A percentile compares a stretch with the other conserved stretches of the same genome.
These are phyloP conservation scores for Hyaloperonospora brassicae DNA, from an alignment of 352 stramenopile genomes.

Conservation along the genomic window DNA sequence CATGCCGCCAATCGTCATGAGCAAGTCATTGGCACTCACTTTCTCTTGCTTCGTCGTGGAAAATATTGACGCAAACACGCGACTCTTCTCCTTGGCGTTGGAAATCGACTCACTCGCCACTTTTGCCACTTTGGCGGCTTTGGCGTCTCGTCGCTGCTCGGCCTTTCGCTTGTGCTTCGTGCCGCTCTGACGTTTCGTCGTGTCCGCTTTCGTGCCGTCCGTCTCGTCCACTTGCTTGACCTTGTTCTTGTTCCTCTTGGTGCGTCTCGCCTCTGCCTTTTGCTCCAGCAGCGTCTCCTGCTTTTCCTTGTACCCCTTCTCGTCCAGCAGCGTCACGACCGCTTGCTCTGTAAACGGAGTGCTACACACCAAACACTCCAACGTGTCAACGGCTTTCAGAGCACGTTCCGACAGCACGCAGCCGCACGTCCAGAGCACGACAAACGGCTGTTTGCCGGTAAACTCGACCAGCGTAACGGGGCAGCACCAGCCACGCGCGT, in stretches of 20 bases:
- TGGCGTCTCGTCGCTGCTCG: slow-evolving; percentile 16
- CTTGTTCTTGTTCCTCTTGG: slow-evolving; percentile 54
- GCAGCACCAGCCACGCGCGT: slow-evolving; percentile 33
- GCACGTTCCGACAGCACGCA: slow-evolving; percentile 86
- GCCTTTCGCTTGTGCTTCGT: slow-evolving; percentile 42
- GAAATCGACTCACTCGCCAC: slow-evolving; percentile 48
- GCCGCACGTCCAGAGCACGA: slow-evolving; percentile 71
- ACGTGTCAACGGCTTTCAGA: slow-evolving; percentile 71
- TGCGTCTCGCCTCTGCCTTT: slow-evolving; percentile 41
- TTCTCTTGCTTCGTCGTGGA: slow-evolving; percentile 59
- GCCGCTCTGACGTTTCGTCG: slow-evolving; percentile 19
- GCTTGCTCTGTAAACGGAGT: slow-evolving; percentile 43
- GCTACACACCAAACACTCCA: slow-evolving; percentile 63
- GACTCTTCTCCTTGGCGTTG: slow-evolving; percentile 65
- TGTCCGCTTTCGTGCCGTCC: slow-evolving; percentile 29
- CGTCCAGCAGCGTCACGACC: slow-evolving; percentile 49
- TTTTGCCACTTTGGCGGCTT: slow-evolving; percentile 42
- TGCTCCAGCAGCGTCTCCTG: slow-evolving; percentile 38
- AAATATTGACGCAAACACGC: slow-evolving; percentile 80
- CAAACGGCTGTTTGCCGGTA: slow-evolving; percentile 83
- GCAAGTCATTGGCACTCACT: slow-evolving; percentile 65
- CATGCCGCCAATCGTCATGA: slow-evolving; percentile 81
- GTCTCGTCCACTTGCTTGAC: slow-evolving; percentile 6
- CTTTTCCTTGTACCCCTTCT: slow-evolving; percentile 47
- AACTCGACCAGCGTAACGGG: slow-evolving; percentile 85